Base-by-base conservation (phyloP, 768 basidiomycete species). In the Kwoniella sp. region DNA sequence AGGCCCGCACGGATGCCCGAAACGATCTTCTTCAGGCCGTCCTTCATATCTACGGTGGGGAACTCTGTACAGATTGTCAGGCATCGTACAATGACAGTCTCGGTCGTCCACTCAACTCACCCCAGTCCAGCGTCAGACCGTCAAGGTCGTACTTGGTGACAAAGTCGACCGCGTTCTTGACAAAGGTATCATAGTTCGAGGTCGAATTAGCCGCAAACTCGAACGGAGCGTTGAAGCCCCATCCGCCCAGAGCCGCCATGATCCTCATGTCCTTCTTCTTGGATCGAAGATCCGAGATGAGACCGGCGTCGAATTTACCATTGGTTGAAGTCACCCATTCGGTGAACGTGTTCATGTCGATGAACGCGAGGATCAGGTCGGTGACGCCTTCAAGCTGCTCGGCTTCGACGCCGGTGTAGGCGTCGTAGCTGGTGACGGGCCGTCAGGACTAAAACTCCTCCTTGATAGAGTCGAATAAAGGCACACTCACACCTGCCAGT, bases 211-310 rank as follows among this genome's bases (percentile, higher is more conserved):
- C 50, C 7, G 49, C 44, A 19, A 39, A 43, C 33, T 47, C 36
- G 6, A 42, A 23, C 46, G 45, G 45, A 7, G 48, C 50, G 31
- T 63, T 53, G n/a, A 55, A 27, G 3, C 28, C 46, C 63, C 63
- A 65, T 7, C 63, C 63, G 14, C 63, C 63, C 8, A 62, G 25
- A 4, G 60, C 59, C 10, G 53, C 63, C 46, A 55, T 56, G 34
- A 65, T 59, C 41, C 62, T 65, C 26, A 65, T 42, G 23, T 32
- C 44, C 1, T 50, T 33, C 2, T 40, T 46, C 36, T 40, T 33
- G 8, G 6, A 44, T 33, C 39, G 49, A 2, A 61, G 26, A 6
- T 28, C 26, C 2, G n/a, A 20, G 6, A 39, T 36, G 7, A 45
- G 55, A 2, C 26, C 17, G 20, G 34, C 19, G 19, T 41, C 50